Evolutionary conservation across 1,284 basidiomycete genomes (phyloP).

Genomic region (Puccinia hordei): DNA sequence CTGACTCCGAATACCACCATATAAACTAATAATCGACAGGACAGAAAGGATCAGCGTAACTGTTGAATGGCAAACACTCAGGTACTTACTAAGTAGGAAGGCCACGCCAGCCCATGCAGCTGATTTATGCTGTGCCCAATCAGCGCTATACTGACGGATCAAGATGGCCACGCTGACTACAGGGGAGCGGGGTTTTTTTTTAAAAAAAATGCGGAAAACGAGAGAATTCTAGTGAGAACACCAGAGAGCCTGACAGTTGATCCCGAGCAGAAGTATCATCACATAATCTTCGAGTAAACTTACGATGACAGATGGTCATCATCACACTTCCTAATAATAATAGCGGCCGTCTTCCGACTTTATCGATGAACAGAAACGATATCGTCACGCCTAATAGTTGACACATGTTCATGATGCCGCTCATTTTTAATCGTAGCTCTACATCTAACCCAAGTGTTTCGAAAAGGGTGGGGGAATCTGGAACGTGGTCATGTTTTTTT

Average conservation of each 20-base stretch:
- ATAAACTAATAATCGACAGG: constrained; percentile 18
- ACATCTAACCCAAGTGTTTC: constrained; percentile 52
- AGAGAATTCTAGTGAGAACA: not conserved
- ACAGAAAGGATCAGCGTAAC: not conserved
- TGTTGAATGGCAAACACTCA: not conserved
- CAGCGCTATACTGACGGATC: constrained; percentile 15
- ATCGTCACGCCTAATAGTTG: constrained; percentile 52
- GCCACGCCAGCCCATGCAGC: constrained; percentile 52
- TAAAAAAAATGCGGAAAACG: not conserved
- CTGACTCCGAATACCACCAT: constrained; percentile 55
- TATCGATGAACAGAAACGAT: constrained; percentile 53
- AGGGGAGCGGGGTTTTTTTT: not conserved
- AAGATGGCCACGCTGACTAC: constrained; percentile 51
- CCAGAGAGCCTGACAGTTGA: not conserved
- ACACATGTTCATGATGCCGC: constrained; percentile 52
- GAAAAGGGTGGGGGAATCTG: constrained; percentile 55
- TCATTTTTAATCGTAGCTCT: constrained; percentile 51
- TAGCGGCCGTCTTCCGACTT: constrained; percentile 52
- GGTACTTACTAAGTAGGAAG: constrained; percentile 23
- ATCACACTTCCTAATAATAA: constrained; percentile 50
- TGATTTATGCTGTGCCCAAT: constrained; percentile 51
- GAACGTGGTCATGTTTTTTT: not conserved
- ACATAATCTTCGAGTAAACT: not conserved
- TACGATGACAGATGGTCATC: constrained; percentile 44
- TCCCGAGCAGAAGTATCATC: not conserved